Base-by-base conservation (phyloP, 306 rosid species). In the Datisca glomerata region DNA sequence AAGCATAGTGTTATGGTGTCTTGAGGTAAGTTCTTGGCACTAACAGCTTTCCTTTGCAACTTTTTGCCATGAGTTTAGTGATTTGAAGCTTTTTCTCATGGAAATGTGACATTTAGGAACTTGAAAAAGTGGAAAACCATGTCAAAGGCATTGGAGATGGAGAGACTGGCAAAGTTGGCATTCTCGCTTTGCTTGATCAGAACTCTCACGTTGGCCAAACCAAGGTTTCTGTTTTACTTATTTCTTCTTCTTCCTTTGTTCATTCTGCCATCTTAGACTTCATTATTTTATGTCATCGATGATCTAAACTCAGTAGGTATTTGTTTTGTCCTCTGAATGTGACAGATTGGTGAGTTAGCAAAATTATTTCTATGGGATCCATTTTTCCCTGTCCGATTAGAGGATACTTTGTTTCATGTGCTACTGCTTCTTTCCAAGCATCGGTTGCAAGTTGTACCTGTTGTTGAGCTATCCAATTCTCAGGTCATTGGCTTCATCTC, bases 321-420 rank as follows among this genome's bases (percentile, higher is more conserved):
- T n/a, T n/a, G n/a, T n/a, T n/a, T n/a, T n/a, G n/a, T n/a, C n/a
- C n/a, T n/a, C n/a, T n/a, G n/a, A n/a, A n/a, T n/a, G n/a, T n/a
- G n/a, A n/a, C 28, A 84, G 86, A 75, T 80, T 27, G 60, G 75
- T 1, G 76, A 85, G 76, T 65, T 76, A 55, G 87, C 80, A 1
- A 71, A 65, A 48, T 64, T 68, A 34, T 79, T 60, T 47, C 60
- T 80, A 2, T 76, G 74, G 95, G 70, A 71, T 58, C 78, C 79
- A 12, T 76, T 68, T 76, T 73, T 85, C 46, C 79, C 85, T 0
- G 77, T 66, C 22, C 51, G 19, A 40, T 42, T 74, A 47, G 69
- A 64, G 41, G 84, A 76, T 43, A 65, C 86, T 1, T 48, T 85
- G 44, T 43, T 85, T 38, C 84, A 66, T 56, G 86, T 74, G 20